A percentile compares a stretch with the other conserved stretches of the same genome.
Conservation (phyloP, 768 basidiomycete species). For the Candolleomyces efflorescens region DNA sequence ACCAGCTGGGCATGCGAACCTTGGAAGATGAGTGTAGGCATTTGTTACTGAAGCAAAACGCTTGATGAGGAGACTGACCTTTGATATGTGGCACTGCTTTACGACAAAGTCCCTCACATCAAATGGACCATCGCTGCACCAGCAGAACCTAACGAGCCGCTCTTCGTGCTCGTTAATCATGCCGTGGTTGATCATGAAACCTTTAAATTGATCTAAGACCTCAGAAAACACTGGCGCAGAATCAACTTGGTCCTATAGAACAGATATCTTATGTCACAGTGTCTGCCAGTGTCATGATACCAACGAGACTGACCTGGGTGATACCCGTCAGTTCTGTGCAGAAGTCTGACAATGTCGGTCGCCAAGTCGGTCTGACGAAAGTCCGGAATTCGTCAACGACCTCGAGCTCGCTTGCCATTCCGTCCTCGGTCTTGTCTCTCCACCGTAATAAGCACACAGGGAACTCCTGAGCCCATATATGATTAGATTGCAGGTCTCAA, state of each 20-base stretch:
- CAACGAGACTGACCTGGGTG: conserved; percentile 60
- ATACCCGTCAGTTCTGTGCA: conserved; percentile 90
- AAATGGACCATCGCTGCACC: conserved; percentile 83
- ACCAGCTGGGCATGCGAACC: conserved; percentile 69
- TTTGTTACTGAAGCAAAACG: conserved; percentile 1
- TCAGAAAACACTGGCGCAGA: conserved; percentile 69
- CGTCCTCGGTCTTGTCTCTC: conserved; percentile 55
- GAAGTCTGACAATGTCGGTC: conserved; percentile 74
- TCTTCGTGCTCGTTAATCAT: conserved; percentile 59
- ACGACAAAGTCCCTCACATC: conserved; percentile 83
- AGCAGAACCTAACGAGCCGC: conserved; percentile 62
- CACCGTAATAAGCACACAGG: conserved; percentile 88
- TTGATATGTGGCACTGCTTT: conserved; percentile 87
- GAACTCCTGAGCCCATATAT: conserved; percentile 64
- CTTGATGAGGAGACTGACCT: conserved; percentile 33
- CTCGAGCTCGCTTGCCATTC: conserved; percentile 54
- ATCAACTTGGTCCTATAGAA: conserved; percentile 76
- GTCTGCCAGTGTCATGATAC: neutral
- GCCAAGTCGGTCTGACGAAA: conserved; percentile 87
- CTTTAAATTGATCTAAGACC: conserved; percentile 57
- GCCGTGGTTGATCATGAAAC: conserved; percentile 67
- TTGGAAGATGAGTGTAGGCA: conserved; percentile 19
- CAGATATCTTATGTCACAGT: neutral
- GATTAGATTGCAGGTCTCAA: conserved; percentile 5
- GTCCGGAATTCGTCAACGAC: conserved; percentile 80